Evolutionary conservation across 768 basidiomycete genomes (phyloP).

Genomic region (Boletus barrowsii): DNA sequence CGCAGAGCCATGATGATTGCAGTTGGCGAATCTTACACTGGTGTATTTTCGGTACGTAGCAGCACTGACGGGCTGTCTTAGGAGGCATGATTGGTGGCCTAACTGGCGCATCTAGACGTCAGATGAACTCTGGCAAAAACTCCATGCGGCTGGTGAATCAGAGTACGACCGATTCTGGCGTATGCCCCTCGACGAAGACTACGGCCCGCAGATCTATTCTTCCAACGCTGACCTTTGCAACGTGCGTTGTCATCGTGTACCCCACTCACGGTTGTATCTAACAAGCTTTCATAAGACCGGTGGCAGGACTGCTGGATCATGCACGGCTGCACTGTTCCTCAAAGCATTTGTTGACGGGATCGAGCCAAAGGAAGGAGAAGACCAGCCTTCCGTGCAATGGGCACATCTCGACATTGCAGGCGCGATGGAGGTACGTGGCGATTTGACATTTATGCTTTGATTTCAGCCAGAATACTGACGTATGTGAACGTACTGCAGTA

Average conservation of each 20-base stretch:
- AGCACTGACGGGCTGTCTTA: background rate
- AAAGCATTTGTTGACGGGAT: slow-evolving; percentile 78
- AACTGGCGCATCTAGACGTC: slow-evolving; percentile 47
- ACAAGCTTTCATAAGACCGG: slow-evolving; percentile 48
- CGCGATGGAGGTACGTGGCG: slow-evolving; percentile 59
- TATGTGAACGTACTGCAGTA: slow-evolving; percentile 31
- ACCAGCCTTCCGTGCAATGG: slow-evolving; percentile 62
- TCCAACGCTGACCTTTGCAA: slow-evolving; percentile 85
- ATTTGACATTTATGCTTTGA: slow-evolving; percentile 5
- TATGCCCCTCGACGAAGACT: slow-evolving; percentile 85
- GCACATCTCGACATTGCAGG: slow-evolving; percentile 87
- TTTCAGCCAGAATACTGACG: background rate
- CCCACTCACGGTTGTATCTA: background rate
- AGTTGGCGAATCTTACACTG: slow-evolving; percentile 72
- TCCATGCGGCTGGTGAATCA: slow-evolving; percentile 64
- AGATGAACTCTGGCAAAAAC: slow-evolving; percentile 67
- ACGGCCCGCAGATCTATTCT: slow-evolving; percentile 67
- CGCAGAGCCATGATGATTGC: slow-evolving; percentile 67
- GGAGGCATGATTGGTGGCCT: background rate
- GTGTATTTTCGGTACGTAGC: slow-evolving; percentile 67
- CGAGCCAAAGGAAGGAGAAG: slow-evolving; percentile 55
- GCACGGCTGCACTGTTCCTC: slow-evolving; percentile 85
- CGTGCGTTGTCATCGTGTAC: slow-evolving; percentile 2
- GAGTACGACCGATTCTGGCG: slow-evolving; percentile 89
- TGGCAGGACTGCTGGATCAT: slow-evolving; percentile 66